These are phyloP conservation scores for Leersia perrieri DNA, from an alignment of 176 grass and related monocot genomes.

Conservation along the genomic window DNA sequence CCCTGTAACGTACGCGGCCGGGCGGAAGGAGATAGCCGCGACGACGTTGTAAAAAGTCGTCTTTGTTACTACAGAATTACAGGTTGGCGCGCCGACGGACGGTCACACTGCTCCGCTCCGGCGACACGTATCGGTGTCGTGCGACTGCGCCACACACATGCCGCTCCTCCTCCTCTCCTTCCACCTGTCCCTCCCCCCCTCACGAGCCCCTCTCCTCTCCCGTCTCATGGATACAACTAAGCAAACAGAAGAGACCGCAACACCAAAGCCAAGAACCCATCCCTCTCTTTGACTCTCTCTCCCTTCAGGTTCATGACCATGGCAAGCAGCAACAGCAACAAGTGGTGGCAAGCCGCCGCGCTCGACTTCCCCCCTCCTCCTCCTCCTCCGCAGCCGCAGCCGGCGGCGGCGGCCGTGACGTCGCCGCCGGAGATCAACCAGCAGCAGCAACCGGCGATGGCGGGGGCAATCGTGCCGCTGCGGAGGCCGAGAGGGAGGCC, in stretches of 20 bases:
- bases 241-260: background rate
- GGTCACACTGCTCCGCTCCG: background rate
- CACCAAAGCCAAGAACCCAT: background rate
- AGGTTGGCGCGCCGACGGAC: background rate
- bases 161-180: slow-evolving; percentile 19
- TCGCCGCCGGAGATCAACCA: slow-evolving; percentile 26
- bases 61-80: too few species aligned
- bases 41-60: too few species aligned
- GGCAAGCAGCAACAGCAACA: slow-evolving; percentile 59
- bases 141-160: slow-evolving; percentile 31
- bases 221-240: slow-evolving; percentile 7
- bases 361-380: slow-evolving; percentile 57
- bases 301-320: slow-evolving; percentile 42
- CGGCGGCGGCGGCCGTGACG: background rate
- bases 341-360: slow-evolving; percentile 50
- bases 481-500: slow-evolving; percentile 50
- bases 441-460: background rate
- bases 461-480: slow-evolving; percentile 42
- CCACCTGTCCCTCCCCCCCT: slow-evolving; percentile 36
- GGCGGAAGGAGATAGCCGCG: background rate
- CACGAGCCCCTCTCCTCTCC: background rate
- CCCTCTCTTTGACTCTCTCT: background rate
- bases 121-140: slow-evolving; percentile 29
- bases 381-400: background rate
- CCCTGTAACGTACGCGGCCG: background rate